These are phyloP conservation scores for Cerioporus squamosus DNA, from an alignment of 1,284 basidiomycete genomes.

Conservation along the genomic window DNA sequence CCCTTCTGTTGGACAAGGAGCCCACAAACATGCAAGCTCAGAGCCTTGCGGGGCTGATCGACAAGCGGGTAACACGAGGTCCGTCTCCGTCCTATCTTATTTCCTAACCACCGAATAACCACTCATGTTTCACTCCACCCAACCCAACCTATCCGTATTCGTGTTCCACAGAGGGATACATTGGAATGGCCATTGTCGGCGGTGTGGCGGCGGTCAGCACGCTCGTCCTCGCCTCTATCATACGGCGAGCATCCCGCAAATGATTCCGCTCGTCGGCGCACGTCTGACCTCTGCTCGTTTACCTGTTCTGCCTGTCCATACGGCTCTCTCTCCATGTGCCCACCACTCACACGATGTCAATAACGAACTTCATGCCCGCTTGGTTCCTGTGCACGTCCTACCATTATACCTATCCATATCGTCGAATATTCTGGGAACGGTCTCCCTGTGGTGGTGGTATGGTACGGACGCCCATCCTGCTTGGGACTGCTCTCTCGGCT, in stretches of 20 bases:
- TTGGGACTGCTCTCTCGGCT: no score
- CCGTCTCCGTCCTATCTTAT: slow-evolving; percentile 30
- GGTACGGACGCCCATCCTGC: no score
- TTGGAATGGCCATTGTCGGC: slow-evolving; percentile 94
- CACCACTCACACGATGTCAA: background rate
- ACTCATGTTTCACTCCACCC: background rate
- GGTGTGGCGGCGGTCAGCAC: slow-evolving; percentile 89
- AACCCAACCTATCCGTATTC: background rate
- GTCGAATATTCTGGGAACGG: no score
- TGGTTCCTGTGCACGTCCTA: background rate
- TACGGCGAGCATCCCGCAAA: slow-evolving; percentile 84
- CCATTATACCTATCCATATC: no score
- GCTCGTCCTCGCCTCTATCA: slow-evolving; percentile 78
- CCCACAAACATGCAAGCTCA: slow-evolving; percentile 94
- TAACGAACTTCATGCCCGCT: background rate
- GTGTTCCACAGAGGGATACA: slow-evolving; percentile 75
- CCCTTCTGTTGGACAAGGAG: slow-evolving; percentile 89
- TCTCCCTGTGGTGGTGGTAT: no score
- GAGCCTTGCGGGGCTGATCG: slow-evolving; percentile 85
- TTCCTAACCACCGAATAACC: background rate
- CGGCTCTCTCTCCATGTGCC: background rate
- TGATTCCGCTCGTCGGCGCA: slow-evolving; percentile 40
- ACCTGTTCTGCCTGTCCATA: background rate
- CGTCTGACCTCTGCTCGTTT: slow-evolving; percentile 1
- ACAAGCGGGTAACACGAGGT: slow-evolving; percentile 88